These are phyloP conservation scores for Pichia sp. DNA, from an alignment of 1,139 yeast species.

Conservation along the genomic window DNA sequence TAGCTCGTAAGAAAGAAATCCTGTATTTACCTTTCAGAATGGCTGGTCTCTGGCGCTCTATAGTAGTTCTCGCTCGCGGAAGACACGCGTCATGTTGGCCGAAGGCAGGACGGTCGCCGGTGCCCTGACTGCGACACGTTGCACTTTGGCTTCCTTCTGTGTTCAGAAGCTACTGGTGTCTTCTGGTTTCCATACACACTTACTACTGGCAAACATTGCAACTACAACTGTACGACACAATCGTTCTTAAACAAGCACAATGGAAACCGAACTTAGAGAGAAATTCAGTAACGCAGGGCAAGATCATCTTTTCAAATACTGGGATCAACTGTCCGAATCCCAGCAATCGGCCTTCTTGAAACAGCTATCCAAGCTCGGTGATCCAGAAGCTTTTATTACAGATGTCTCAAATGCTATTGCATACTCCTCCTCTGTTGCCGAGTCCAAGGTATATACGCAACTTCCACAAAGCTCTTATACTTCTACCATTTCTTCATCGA, in stretches of 20 bases:
- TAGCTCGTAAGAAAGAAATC: no score
- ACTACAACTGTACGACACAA: no score
- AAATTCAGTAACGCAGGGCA: conserved; percentile 24
- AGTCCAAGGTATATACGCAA: conserved; percentile 38
- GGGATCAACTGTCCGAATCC: conserved; percentile 29
- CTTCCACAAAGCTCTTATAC: conserved; percentile 43
- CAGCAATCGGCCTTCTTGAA: conserved; percentile 30
- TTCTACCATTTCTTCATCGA: conserved; percentile 38
- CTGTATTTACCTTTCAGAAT: no score
- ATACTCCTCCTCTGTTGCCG: conserved; percentile 29
- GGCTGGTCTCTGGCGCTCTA: no score
- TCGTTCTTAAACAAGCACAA: background rate
- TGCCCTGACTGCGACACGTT: no score
- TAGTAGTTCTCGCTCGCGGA: no score
- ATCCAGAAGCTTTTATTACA: conserved; percentile 35
- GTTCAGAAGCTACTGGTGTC: no score
- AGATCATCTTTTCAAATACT: conserved; percentile 33
- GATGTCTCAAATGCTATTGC: conserved; percentile 45
- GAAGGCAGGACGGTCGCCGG: no score
- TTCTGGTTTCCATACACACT: no score
- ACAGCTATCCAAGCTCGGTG: conserved; percentile 36
- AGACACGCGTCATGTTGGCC: no score
- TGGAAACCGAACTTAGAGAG: conserved; percentile 11
- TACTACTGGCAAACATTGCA: no score
- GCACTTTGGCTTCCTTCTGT: no score